These are phyloP conservation scores for Salvia splendens DNA, from an alignment of 257 asterid genomes.

Conservation along the genomic window DNA sequence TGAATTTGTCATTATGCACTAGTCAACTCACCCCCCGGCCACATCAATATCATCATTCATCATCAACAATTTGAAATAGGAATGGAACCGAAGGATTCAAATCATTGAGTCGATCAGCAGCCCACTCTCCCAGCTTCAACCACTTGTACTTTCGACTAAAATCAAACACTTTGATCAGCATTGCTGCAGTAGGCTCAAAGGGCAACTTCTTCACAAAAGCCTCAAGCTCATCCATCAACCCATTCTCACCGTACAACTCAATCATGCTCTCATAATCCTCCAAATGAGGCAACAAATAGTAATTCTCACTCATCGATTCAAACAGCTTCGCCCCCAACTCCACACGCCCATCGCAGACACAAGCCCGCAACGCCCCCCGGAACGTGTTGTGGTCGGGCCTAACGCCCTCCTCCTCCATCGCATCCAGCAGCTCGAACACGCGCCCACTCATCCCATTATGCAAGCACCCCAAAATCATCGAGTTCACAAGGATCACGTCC, in stretches of 20 bases:
- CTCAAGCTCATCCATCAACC: slow-evolving; percentile 65
- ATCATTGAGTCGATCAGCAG: slow-evolving; percentile 49
- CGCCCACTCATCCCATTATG: slow-evolving; percentile 48
- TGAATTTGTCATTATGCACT: too few relatives aligned
- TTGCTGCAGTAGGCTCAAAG: slow-evolving; percentile 49
- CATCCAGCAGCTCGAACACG: slow-evolving; percentile 48
- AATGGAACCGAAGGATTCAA: slow-evolving; percentile 42
- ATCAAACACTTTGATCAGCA: slow-evolving; percentile 56
- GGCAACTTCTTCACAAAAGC: slow-evolving; percentile 54
- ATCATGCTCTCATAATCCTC: slow-evolving; percentile 77
- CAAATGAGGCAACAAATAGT: slow-evolving; percentile 53
- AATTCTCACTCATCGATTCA: slow-evolving; percentile 49
- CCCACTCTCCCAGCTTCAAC: slow-evolving; percentile 60
- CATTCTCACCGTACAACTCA: slow-evolving; percentile 59
- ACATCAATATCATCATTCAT: background rate
- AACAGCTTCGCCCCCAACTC: slow-evolving; percentile 56
- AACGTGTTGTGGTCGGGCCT: slow-evolving; percentile 63
- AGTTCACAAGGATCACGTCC: slow-evolving; percentile 69
- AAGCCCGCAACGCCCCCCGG: slow-evolving; percentile 53
- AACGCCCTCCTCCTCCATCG: slow-evolving; percentile 55
- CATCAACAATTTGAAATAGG: slow-evolving; percentile 37
- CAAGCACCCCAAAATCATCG: slow-evolving; percentile 67
- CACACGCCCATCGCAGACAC: slow-evolving; percentile 54
- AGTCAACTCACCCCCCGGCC: too few relatives aligned
- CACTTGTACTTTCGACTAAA: slow-evolving; percentile 46